Evolutionary conservation across 2,329 filamentous ascomycete genomes (phyloP).

Genomic region (Mariannaea elegans): DNA sequence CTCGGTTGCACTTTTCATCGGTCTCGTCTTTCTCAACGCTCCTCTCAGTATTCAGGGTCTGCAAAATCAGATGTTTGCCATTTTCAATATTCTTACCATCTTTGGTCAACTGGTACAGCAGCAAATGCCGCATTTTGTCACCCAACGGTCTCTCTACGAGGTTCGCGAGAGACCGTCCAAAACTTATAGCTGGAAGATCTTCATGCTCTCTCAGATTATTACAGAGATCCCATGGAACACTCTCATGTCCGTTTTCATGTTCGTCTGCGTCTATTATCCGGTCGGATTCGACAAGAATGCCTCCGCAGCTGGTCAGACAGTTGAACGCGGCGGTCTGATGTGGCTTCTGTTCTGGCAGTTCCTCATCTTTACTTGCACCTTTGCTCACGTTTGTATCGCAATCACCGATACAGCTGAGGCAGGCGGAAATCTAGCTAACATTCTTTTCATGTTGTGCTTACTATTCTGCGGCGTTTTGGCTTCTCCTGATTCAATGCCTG

Average conservation of each 20-base stretch:
- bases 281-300: conserved; percentile 80
- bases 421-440: conserved; percentile 72
- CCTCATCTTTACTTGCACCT: conserved; percentile 74
- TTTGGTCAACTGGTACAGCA: conserved; percentile 82
- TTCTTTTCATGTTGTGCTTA: conserved; percentile 71
- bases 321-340: conserved; percentile 70
- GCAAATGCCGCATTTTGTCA: conserved; percentile 86
- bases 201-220: conserved; percentile 83
- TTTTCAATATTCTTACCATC: conserved; percentile 84
- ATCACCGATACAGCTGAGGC: conserved; percentile 71
- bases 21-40: conserved; percentile 80
- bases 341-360: conserved; percentile 73
- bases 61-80: conserved; percentile 88
- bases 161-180: conserved; percentile 85
- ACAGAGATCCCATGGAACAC: conserved; percentile 89
- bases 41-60: conserved; percentile 77
- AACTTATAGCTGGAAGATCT: conserved; percentile 85
- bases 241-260: conserved; percentile 78
- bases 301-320: conserved; percentile 22
- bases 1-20: conserved; percentile 76
- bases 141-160: conserved; percentile 83
- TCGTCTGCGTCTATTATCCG: conserved; percentile 85
- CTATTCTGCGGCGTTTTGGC: conserved; percentile 74
- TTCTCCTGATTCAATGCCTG: conserved; percentile 63
- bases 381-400: conserved; percentile 71